A percentile compares a stretch with the other conserved stretches of the same genome.
Evolutionary conservation across 441 rosid species (phyloP).

Genomic region (Aquilaria agallochum): DNA sequence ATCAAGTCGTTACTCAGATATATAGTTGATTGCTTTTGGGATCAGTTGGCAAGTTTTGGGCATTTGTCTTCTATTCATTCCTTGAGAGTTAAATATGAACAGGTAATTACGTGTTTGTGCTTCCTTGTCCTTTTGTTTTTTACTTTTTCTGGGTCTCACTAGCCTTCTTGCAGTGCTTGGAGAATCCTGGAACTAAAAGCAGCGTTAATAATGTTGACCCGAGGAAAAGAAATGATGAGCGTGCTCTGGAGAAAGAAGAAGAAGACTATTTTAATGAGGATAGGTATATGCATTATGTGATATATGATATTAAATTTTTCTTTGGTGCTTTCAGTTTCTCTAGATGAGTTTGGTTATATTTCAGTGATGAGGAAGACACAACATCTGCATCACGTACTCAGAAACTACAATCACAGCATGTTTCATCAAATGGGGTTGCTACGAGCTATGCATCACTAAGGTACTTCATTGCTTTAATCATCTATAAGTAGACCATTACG

Average conservation of each 20-base stretch:
- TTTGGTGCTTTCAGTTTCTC: constrained; percentile 11
- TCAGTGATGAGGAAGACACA: constrained; percentile 95
- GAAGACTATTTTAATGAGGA: constrained; percentile 96
- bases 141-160: constrained; percentile 11
- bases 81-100: constrained; percentile 87
- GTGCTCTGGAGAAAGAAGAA: constrained; percentile 95
- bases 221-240: constrained; percentile 78
- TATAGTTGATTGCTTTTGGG: constrained; percentile 87
- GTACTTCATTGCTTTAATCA: constrained; percentile 33
- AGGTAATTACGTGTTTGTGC: constrained; percentile 48
- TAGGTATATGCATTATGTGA: constrained; percentile 43
- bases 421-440: constrained; percentile 72
- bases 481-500: constrained; percentile 4
- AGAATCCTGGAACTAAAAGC: constrained; percentile 57
- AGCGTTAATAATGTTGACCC: constrained; percentile 51
- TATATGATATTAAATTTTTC: constrained; percentile 5
- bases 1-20: constrained; percentile 73
- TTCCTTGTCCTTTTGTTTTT: not conserved
- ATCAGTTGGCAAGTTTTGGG: constrained; percentile 76
- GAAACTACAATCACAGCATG: constrained; percentile 51
- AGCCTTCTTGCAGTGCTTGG: constrained; percentile 66
- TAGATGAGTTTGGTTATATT: constrained; percentile 18
- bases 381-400: constrained; percentile 68
- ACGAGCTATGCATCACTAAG: constrained; percentile 51
- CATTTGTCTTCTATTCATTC: constrained; percentile 66